A percentile compares a stretch with the other conserved stretches of the same genome.
Evolutionary conservation across 768 basidiomycete species (phyloP).

Genomic region (Sporobolomyces phaffii): DNA sequence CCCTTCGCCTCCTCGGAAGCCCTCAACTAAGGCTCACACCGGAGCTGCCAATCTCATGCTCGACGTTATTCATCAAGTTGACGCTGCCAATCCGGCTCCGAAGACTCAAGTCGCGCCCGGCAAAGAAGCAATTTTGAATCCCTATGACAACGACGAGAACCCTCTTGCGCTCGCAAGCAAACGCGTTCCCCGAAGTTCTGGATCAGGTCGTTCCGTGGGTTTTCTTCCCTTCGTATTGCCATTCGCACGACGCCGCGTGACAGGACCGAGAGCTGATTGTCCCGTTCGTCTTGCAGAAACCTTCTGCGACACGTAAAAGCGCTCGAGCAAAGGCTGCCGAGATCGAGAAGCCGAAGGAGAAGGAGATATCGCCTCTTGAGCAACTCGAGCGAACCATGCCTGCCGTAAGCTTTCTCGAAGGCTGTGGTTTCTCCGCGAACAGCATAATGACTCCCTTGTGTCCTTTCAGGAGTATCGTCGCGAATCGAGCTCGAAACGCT

Average conservation of each 20-base stretch:
- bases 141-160: constrained; percentile 25
- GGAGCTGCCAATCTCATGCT: constrained; percentile 36
- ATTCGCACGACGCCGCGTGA: no score
- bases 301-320: neutral
- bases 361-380: constrained; percentile 28
- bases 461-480: constrained; percentile 9
- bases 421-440: no score
- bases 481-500: neutral
- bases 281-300: neutral
- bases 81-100: constrained; percentile 1
- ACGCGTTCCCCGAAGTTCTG: constrained; percentile 9
- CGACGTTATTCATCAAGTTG: constrained; percentile 27
- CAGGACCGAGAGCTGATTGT: neutral
- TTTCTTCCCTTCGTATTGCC: neutral
- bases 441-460: no score
- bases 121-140: constrained; percentile 32
- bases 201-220: neutral
- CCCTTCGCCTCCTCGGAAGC: constrained; percentile 23
- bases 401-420: constrained; percentile 8
- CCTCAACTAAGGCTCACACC: neutral
- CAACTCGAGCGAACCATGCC: constrained; percentile 37
- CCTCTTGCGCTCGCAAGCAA: neutral
- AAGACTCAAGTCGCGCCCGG: neutral
- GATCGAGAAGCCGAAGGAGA: neutral
- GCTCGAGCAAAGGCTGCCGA: neutral